Conservation (phyloP, 139 green algal genomes). For the Chlamydomonas schloesseri region DNA sequence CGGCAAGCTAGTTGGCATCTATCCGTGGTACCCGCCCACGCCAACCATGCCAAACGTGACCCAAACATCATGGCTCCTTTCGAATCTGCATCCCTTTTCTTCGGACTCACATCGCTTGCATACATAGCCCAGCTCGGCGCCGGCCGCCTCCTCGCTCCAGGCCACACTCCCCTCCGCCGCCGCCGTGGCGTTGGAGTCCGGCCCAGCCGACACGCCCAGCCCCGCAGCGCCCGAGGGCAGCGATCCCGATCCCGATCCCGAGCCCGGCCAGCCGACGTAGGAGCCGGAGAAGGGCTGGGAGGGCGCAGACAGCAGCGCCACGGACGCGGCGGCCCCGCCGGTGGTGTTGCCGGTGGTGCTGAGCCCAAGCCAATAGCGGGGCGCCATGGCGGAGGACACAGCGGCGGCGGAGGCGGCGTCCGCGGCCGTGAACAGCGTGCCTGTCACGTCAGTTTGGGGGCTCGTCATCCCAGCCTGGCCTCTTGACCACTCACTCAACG, state of each 20-base stretch:
- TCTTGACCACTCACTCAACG: no score
- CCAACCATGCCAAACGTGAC: no score
- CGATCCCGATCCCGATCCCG: not conserved
- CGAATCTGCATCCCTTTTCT: no score
- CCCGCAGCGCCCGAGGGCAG: not conserved
- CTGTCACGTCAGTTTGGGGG: not conserved
- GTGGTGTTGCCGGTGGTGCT: constrained; percentile 5
- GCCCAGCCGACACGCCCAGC: not conserved
- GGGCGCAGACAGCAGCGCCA: not conserved
- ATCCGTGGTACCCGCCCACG: no score
- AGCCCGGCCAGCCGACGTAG: not conserved
- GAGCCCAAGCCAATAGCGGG: constrained; percentile 6
- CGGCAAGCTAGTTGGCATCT: no score
- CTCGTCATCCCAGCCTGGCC: no score
- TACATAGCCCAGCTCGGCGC: not conserved
- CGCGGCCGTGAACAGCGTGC: constrained; percentile 6
- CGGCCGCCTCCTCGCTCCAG: no score
- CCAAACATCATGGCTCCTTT: no score
- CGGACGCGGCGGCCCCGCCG: not conserved
- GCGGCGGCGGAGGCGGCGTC: not conserved
- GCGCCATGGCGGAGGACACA: not conserved
- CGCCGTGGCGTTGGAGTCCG: not conserved
- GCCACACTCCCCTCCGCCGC: not conserved
- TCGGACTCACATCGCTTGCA: not conserved
- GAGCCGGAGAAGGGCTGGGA: no score